phyloP scores from a whole-genome alignment of 805 yeast species.

The Blastobotrys parvus region DNA sequence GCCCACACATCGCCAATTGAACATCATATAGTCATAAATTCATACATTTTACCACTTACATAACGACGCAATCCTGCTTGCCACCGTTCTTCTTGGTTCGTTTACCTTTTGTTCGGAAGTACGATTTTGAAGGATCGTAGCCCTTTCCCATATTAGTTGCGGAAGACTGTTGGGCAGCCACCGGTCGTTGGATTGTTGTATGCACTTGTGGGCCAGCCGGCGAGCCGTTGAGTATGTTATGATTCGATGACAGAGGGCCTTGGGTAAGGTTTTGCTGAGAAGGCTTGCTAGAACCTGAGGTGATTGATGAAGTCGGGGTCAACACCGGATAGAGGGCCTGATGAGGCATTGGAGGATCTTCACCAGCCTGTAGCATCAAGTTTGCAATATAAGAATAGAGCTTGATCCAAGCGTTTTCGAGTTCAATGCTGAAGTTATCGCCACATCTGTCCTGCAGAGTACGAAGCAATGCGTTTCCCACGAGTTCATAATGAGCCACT shows the following conservation, averaged over 20 bases:
- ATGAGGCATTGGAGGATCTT: slow-evolving; percentile 26
- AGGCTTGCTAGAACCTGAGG: background rate
- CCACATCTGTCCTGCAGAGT: slow-evolving; percentile 22
- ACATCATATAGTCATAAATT: no score
- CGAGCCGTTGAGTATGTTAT: background rate
- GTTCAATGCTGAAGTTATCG: slow-evolving; percentile 19
- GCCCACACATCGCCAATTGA: no score
- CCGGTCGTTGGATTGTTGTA: background rate
- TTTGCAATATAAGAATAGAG: slow-evolving; percentile 24
- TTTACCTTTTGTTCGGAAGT: slow-evolving; percentile 8
- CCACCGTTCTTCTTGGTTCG: slow-evolving; percentile 6
- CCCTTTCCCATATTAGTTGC: slow-evolving; percentile 4
- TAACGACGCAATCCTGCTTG: slow-evolving; percentile 12
- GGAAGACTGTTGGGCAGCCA: background rate
- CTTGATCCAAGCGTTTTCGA: slow-evolving; percentile 27
- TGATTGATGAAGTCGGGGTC: slow-evolving; percentile 11
- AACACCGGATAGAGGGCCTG: slow-evolving; percentile 13
- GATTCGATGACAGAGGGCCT: background rate
- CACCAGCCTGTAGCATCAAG: slow-evolving; percentile 23
- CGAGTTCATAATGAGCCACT: slow-evolving; percentile 22
- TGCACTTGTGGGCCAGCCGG: background rate
- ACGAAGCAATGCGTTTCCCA: slow-evolving; percentile 22
- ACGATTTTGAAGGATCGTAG: slow-evolving; percentile 10
- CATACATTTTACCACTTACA: no score
- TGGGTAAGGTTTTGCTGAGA: background rate